Percentiles rank a stretch among this genome's conserved stretches.
Evolutionary conservation across 441 rosid species (phyloP).

Genomic region (Gossypium davidsonii): DNA sequence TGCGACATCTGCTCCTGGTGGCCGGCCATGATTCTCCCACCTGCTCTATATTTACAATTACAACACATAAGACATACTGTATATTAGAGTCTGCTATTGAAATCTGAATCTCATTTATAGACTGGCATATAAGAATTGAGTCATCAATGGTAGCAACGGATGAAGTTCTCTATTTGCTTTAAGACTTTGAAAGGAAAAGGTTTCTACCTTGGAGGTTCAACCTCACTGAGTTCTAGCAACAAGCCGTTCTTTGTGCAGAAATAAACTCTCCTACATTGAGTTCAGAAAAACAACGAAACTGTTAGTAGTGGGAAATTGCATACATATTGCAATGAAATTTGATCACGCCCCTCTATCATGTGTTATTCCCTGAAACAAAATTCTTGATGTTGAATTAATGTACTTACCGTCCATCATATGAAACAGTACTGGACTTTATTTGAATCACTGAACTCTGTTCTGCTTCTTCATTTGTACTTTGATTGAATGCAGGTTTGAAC

Average conservation of each 20-base stretch:
- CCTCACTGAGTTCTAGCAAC: constrained; percentile 46
- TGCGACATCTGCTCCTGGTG: constrained; percentile 61
- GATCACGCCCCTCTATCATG: background rate
- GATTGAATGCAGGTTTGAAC: constrained; percentile 28
- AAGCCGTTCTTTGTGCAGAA: constrained; percentile 55
- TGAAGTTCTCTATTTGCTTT: constrained; percentile 1
- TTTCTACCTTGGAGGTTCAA: constrained; percentile 53
- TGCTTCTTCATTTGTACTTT: constrained; percentile 29
- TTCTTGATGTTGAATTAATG: background rate
- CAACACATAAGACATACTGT: constrained; percentile 23
- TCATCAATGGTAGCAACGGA: constrained; percentile 2
- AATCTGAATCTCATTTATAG: constrained; percentile 20
- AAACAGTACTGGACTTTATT: constrained; percentile 52
- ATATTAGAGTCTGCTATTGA: constrained; percentile 23
- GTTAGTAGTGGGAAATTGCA: background rate
- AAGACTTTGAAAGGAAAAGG: background rate
- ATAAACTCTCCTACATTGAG: constrained; percentile 40
- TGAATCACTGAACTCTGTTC: constrained; percentile 27
- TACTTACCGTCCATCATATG: constrained; percentile 52
- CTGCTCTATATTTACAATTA: constrained; percentile 38
- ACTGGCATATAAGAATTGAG: constrained; percentile 20
- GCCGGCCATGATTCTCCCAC: constrained; percentile 61
- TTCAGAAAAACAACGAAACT: constrained; percentile 6
- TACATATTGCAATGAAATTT: background rate
- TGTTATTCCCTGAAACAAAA: background rate